Evolutionary conservation across 192 early-diverging fungal genomes (phyloP).

Genomic region (Backusella circina): DNA sequence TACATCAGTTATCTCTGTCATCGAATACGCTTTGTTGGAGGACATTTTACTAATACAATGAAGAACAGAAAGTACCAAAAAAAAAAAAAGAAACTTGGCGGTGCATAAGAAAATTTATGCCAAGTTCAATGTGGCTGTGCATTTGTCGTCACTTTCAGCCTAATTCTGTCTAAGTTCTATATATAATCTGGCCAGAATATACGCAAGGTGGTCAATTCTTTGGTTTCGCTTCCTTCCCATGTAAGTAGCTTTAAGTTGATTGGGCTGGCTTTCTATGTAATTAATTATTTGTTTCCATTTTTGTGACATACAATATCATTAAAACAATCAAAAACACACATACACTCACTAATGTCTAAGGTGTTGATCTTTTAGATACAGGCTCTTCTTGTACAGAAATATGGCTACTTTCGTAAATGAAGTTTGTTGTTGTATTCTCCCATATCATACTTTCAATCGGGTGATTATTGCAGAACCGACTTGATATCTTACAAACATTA

Average conservation of each 20-base stretch:
- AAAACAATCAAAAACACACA: slow-evolving; percentile 6
- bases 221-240: neutral
- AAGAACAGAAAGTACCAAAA: slow-evolving; percentile 8
- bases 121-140: neutral
- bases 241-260: slow-evolving; percentile 4
- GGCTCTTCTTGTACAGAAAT: too few relatives aligned
- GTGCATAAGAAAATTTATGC: slow-evolving; percentile 6
- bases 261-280: neutral
- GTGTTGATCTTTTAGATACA: too few relatives aligned
- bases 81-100: neutral
- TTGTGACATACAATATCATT: slow-evolving; percentile 5
- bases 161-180: slow-evolving; percentile 5
- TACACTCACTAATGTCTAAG: too few relatives aligned
- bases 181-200: slow-evolving; percentile 9
- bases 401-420: too few relatives aligned
- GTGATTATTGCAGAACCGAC: too few relatives aligned
- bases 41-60: slow-evolving; percentile 1
- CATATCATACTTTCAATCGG: too few relatives aligned
- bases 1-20: slow-evolving; percentile 1
- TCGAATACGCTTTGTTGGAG: slow-evolving; percentile 6
- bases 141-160: neutral
- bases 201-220: neutral
- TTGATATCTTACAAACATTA: too few relatives aligned
- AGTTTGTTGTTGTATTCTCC: too few relatives aligned
- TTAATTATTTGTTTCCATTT: neutral